Conservation (phyloP, 2,329 filamentous ascomycete species). For the Phialophora tarda region DNA sequence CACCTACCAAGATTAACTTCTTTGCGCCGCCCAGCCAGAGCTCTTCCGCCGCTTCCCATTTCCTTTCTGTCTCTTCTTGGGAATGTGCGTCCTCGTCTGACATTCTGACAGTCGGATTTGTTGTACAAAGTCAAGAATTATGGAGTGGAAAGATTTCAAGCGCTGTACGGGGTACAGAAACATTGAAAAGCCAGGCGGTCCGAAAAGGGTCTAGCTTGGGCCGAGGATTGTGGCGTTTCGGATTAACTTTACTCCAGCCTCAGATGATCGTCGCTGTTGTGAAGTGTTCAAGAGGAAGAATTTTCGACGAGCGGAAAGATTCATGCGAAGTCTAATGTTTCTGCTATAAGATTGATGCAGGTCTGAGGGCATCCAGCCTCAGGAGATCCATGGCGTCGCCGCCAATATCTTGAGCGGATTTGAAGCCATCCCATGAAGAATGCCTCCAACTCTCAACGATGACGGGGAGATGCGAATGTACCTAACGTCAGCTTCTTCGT, state of each 20-base stretch:
- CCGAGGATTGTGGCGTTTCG: neutral
- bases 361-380: neutral
- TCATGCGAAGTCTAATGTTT: neutral
- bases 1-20: conserved; percentile 38
- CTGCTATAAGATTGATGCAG: neutral
- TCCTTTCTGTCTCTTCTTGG: conserved; percentile 21
- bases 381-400: neutral
- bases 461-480: too few species aligned
- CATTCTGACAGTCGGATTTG: conserved; percentile 8
- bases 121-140: neutral
- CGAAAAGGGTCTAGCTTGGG: neutral
- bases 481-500: neutral
- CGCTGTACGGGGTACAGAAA: neutral
- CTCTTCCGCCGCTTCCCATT: conserved; percentile 31
- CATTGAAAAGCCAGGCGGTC: neutral
- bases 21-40: conserved; percentile 33
- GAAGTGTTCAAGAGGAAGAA: neutral
- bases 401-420: neutral
- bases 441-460: neutral
- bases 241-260: neutral
- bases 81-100: conserved; percentile 16
- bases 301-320: neutral
- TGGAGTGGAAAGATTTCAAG: neutral
- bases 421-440: neutral
- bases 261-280: neutral